phyloP scores from a whole-genome alignment of 768 basidiomycete genomes.

The Dioszegia crocea region DNA sequence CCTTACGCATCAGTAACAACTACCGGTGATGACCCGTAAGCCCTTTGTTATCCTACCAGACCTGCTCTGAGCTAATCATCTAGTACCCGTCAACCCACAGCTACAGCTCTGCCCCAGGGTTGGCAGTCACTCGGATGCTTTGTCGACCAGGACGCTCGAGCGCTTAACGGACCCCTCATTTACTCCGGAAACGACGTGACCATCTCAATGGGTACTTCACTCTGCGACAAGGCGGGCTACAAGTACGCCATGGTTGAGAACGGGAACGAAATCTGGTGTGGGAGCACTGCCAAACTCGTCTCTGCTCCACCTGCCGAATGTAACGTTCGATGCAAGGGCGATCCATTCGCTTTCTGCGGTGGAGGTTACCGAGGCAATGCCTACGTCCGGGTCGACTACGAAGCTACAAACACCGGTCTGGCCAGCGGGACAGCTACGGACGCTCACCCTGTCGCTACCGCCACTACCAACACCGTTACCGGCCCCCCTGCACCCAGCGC shows the following conservation, averaged over 20 bases:
- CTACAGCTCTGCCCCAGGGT: conserved; percentile 7
- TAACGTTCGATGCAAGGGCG: conserved; percentile 21
- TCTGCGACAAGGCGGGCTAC: conserved; percentile 16
- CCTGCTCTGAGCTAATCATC: neutral
- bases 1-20: conserved; percentile 10
- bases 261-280: conserved; percentile 23
- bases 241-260: conserved; percentile 23
- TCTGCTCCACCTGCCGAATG: conserved; percentile 10
- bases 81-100: neutral
- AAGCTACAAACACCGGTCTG: neutral
- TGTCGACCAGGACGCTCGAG: conserved; percentile 5
- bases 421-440: neutral
- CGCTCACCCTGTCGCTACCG: neutral
- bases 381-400: conserved; percentile 12
- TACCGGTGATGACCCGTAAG: neutral
- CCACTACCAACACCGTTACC: conserved; percentile 4
- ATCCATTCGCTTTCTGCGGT: conserved; percentile 16
- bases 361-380: conserved; percentile 14
- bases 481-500: conserved; percentile 4
- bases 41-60: neutral
- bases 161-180: neutral
- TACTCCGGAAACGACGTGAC: neutral
- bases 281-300: conserved; percentile 9
- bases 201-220: conserved; percentile 11
- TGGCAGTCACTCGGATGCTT: conserved; percentile 3